Percentiles rank a stretch among this genome's conserved stretches.
Evolutionary conservation across 2,329 filamentous ascomycete genomes (phyloP).

Genomic region (Fusarium lateritium): DNA sequence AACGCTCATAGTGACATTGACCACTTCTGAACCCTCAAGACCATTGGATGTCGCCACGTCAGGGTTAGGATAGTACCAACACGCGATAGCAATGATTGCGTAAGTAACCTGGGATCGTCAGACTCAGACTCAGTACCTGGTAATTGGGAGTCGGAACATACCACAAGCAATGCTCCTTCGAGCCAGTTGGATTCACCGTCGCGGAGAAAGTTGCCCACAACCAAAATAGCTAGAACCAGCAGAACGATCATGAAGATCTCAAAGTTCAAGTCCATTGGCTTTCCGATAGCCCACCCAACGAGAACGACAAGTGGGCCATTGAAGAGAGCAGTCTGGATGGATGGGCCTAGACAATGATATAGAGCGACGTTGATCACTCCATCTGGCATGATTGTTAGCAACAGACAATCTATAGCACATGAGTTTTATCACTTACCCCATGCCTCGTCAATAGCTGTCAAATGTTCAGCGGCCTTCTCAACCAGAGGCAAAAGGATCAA

Average conservation of each 20-base stretch:
- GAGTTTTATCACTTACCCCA: slow-evolving; percentile 57
- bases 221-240: slow-evolving; percentile 80
- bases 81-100: slow-evolving; percentile 61
- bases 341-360: slow-evolving; percentile 80
- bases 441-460: slow-evolving; percentile 79
- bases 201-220: slow-evolving; percentile 81
- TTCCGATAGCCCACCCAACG: slow-evolving; percentile 77
- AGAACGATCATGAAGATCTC: slow-evolving; percentile 83
- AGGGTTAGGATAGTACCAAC: slow-evolving; percentile 62
- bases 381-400: slow-evolving; percentile 53
- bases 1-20: slow-evolving; percentile 52
- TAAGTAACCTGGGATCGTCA: slow-evolving; percentile 55
- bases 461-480: slow-evolving; percentile 79
- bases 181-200: slow-evolving; percentile 84
- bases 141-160: slow-evolving; percentile 47
- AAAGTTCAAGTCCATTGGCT: slow-evolving; percentile 79
- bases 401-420: rapidly evolving
- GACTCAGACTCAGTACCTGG: rapidly evolving
- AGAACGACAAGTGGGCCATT: slow-evolving; percentile 81
- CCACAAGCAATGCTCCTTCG: slow-evolving; percentile 78
- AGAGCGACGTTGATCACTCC: slow-evolving; percentile 78
- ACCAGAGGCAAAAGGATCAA: slow-evolving; percentile 77
- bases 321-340: slow-evolving; percentile 82
- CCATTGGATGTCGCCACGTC: slow-evolving; percentile 56
- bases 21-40: slow-evolving; percentile 39